Base-by-base conservation (phyloP, 805 yeast genomes). In the Wickerhamiella allomyrinae region DNA sequence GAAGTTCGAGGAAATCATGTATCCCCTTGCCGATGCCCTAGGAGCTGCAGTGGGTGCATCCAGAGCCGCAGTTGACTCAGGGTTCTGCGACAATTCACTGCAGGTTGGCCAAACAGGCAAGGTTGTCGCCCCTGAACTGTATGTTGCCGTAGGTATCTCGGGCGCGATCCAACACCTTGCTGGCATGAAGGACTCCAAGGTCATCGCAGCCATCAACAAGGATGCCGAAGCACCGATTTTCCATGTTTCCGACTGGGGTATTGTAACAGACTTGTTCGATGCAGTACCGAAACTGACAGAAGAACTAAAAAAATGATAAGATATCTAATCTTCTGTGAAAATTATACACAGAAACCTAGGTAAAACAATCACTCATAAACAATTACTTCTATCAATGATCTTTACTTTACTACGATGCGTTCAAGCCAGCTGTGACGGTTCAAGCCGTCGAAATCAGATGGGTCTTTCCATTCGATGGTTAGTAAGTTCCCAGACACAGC, bases 91-190 rank as follows among this genome's bases (percentile, higher is more conserved):
- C 58, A 91, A 89, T 66, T 86, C 97, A 7, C 71, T 89, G 54
- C 98, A 89, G 65, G 87, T 89, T 47, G 98, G 98, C 42, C 98
- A 89, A 66, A 89, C 98, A 8, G 98, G 98, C 53, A 91, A 91
- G 62, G 87, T 87, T 42, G 93, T 91, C 25, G 97, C 97, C 7
- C 98, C 98, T 33, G 95, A 87, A 34, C 70, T 87, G 48, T 91
- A 91, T 60, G 63, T 91, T 37, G 97, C 96, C 2, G 77, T 87
- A 34, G 98, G 98, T 49, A 75, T 91, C 44, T 81, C 94, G 17
- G 98, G 98, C 48, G 98, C 98, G 24, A 89, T 89, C 56, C 98
- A 89, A 66, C 98, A 89, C 65, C 68, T 91, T 56, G 98, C 98
- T 1, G 98, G 98, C 50, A 89, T 89, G 96, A 89, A 87, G 64